Percentiles rank a stretch among this genome's conserved stretches.
Conservation (phyloP, 345 rosid genomes). For the Brassica incana region DNA sequence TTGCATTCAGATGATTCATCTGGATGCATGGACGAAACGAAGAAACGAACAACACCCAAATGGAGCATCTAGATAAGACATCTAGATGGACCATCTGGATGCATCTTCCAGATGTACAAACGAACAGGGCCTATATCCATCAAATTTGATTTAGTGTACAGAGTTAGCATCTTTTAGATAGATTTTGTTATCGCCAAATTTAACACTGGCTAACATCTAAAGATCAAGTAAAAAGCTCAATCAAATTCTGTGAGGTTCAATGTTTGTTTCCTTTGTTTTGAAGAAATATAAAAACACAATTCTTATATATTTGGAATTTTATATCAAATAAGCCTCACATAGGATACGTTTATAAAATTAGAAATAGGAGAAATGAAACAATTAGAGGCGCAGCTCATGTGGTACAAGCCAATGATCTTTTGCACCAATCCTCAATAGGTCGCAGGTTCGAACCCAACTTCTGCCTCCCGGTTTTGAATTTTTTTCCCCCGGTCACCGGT, state of each 20-base stretch:
- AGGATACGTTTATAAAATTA: background rate
- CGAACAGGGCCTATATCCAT: background rate
- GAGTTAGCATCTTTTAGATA: background rate
- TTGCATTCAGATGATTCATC: no score
- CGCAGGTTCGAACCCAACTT: constrained; percentile 18
- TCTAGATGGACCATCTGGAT: no score
- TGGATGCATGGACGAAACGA: no score
- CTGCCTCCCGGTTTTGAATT: background rate
- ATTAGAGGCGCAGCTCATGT: background rate
- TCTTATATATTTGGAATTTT: background rate
- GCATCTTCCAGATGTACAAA: no score
- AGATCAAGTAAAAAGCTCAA: background rate
- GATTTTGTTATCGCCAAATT: background rate
- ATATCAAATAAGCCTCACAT: background rate
- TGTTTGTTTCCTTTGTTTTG: background rate
- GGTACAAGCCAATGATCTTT: background rate
- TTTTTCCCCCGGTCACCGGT: background rate
- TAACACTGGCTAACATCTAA: background rate
- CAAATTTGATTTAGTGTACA: background rate
- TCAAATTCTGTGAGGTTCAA: background rate
- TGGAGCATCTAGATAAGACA: no score
- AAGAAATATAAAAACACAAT: background rate
- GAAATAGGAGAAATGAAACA: accelerated
- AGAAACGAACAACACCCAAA: no score
- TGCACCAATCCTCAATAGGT: background rate